Evolutionary conservation across 2,329 filamentous ascomycete genomes (phyloP).

Genomic region (Aspergillus pseudoglaucus): DNA sequence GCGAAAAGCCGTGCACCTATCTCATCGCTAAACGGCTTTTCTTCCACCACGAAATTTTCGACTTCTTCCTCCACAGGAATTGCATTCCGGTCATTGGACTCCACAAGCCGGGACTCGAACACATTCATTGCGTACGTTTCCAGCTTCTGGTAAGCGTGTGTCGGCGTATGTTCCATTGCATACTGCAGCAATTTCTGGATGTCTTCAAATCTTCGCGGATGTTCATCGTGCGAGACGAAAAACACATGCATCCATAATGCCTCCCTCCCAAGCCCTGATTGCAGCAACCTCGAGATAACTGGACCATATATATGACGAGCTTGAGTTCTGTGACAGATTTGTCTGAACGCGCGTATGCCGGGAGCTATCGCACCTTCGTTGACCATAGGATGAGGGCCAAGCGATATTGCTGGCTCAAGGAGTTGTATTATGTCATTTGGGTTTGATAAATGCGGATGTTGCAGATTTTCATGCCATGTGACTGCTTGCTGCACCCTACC

Average conservation of each 20-base stretch:
- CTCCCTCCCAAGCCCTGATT: conserved; percentile 28
- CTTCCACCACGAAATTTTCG: conserved; percentile 10
- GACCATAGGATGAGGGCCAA: conserved; percentile 13
- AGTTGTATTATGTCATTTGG: conserved; percentile 25
- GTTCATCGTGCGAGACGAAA: conserved; percentile 36
- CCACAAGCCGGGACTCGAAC: conserved; percentile 9
- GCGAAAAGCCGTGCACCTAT: conserved; percentile 79
- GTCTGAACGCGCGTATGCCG: conserved; percentile 32
- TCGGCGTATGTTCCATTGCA: conserved; percentile 26
- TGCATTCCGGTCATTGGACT: conserved; percentile 7
- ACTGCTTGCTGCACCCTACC: conserved; percentile 25
- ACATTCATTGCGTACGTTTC: conserved; percentile 13
- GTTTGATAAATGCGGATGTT: conserved; percentile 23
- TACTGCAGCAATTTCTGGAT: conserved; percentile 37
- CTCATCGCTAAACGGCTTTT: conserved; percentile 55
- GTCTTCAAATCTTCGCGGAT: conserved; percentile 32
- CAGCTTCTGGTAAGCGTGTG: conserved; percentile 18
- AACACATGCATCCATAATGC: conserved; percentile 44
- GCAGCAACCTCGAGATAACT: conserved; percentile 37
- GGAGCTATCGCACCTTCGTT: conserved; percentile 10
- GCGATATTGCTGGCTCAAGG: conserved; percentile 21
- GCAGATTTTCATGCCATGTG: conserved; percentile 33
- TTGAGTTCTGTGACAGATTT: conserved; percentile 35
- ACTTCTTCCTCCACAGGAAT: neutral
- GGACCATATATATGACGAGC: conserved; percentile 39